A percentile compares a stretch with the other conserved stretches of the same genome.
phyloP scores from a whole-genome alignment of 2,329 filamentous ascomycete species.

The Zymoseptoria pseudotritici region DNA sequence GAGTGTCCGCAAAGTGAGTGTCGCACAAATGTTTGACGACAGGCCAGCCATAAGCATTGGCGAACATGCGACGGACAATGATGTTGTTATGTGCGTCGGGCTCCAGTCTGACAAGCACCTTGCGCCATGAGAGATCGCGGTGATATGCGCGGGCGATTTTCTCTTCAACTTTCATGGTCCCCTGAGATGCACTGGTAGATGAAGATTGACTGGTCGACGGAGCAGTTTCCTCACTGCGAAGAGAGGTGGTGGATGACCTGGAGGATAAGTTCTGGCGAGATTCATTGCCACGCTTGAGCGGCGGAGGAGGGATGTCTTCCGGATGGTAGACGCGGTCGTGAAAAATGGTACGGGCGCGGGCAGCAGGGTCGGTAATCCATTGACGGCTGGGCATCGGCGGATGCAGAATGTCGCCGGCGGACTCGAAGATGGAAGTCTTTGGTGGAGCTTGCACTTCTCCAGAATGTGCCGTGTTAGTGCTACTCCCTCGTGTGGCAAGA shows the following conservation, averaged over 20 bases:
- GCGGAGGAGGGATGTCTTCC: constrained; percentile 79
- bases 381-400: constrained; percentile 75
- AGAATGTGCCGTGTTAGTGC: constrained; percentile 37
- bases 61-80: constrained; percentile 90
- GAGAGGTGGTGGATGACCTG: constrained; percentile 18
- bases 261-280: constrained; percentile 32
- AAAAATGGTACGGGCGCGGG: constrained; percentile 82
- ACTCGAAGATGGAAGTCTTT: constrained; percentile 88
- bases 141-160: constrained; percentile 97
- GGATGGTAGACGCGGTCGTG: constrained; percentile 95
- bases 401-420: constrained; percentile 84
- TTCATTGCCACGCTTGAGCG: constrained; percentile 37
- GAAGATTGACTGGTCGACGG: constrained; percentile 42
- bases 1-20: constrained; percentile 80
- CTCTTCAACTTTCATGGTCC: constrained; percentile 79
- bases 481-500: constrained; percentile 43
- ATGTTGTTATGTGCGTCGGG: constrained; percentile 99
- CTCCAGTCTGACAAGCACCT: constrained; percentile 89
- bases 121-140: constrained; percentile 84
- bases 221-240: constrained; percentile 10
- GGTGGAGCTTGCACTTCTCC: constrained; percentile 56
- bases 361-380: constrained; percentile 76
- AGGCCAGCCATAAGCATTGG: constrained; percentile 96
- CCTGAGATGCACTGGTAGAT: constrained; percentile 25
- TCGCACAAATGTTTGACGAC: constrained; percentile 92